Evolutionary conservation across 2,329 filamentous ascomycete species (phyloP), one percentile per base, ranked within the genome.

Genomic region (Tolypocladium amazonense): DNA sequence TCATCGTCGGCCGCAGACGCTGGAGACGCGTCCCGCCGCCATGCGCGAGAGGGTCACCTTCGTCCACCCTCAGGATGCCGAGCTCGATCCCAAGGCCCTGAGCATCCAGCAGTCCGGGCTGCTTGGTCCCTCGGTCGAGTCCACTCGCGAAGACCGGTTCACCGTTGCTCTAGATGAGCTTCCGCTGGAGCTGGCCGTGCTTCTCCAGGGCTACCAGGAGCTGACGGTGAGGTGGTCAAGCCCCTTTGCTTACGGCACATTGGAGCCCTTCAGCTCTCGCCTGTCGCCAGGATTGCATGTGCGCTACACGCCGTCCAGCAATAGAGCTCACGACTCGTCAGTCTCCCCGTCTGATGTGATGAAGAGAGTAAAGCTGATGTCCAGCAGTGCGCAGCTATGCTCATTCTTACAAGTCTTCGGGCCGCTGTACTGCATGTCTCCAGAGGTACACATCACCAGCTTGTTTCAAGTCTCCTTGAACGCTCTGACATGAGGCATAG

Each of bases 41-140:
- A 92, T 93, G 89, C 86, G 88, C 66, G 85, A 91, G 74, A 81
- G 90, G 74, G 85, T 91, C 66, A 96, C 92, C 0, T 94, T 91
- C 64, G 77, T 95, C 58, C 86, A 88, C 65, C 80, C 82, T 27
- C 77, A 81, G n/a, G 83, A 86, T 52, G 77, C 82, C 59, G 79
- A 80, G 2, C 79, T 92, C 62, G 83, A 89, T 58, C 87, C 88
- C 0, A 75, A 82, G 2, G 77, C 83, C 54, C 74, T 96, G 57
- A 73, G 80, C 15, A 73, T 95, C 52, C 76, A 77, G 53, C 75
- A 78, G 52, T 75, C 78, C 55, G 78, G 79, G 3, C 74, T 95
- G 58, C 77, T 77, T 1, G 81, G 80, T 2, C 79, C 82, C 0
- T 72, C 76, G 38, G 71, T 94, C 50, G 73, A 83, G 57, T 88